Conservation (phyloP, 2,329 filamentous ascomycete species). For the Ascochyta koolunga region DNA sequence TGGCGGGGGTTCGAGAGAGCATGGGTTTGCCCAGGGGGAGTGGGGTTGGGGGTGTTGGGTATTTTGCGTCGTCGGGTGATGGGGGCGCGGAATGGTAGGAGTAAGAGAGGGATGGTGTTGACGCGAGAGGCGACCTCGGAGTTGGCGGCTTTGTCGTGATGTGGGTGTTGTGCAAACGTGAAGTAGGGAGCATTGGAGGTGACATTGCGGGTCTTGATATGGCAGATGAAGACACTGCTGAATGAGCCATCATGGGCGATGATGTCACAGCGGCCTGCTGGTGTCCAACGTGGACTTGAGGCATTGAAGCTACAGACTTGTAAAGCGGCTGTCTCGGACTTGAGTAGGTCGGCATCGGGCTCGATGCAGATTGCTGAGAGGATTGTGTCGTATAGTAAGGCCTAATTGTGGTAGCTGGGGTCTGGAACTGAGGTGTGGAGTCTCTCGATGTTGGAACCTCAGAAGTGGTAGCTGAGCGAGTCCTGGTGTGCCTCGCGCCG, state of each 20-base stretch:
- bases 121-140: neutral
- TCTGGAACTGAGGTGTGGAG: conserved; percentile 16
- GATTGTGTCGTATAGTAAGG: conserved; percentile 11
- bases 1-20: neutral
- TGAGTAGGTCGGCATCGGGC: neutral
- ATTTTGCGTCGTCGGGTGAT: neutral
- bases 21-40: neutral
- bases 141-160: neutral
- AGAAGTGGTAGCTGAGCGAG: conserved; percentile 13
- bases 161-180: neutral
- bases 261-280: neutral
- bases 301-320: too few species aligned
- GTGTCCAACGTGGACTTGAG: neutral
- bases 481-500: conserved; percentile 5
- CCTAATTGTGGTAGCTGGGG: neutral
- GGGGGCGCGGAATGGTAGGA: neutral
- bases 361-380: neutral
- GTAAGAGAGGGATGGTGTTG: neutral
- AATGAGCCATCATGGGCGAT: neutral
- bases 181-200: neutral
- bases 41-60: neutral
- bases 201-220: neutral
- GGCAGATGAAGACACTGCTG: neutral
- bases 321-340: neutral
- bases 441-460: conserved; percentile 10